Conservation (phyloP, 2,329 filamentous ascomycete species). For the Hymenoscyphus linearis region DNA sequence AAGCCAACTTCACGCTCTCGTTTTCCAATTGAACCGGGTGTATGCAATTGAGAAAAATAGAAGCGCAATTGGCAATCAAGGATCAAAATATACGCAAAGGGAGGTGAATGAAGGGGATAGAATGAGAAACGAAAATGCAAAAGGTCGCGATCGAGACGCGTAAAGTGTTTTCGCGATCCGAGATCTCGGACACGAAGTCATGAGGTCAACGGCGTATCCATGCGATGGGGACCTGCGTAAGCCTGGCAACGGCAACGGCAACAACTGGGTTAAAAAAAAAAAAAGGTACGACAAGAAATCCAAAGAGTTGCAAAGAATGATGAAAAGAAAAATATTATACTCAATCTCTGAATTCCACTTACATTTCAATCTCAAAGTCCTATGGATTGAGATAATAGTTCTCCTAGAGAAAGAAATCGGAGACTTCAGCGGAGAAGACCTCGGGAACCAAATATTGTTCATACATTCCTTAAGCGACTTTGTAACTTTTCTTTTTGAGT, state of each 20-base stretch:
- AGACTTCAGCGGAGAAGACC: too few species aligned
- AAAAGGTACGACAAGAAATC: neutral
- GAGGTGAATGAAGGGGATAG: neutral
- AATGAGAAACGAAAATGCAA: neutral
- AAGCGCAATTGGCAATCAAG: neutral
- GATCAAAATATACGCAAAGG: neutral
- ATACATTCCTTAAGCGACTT: too few species aligned
- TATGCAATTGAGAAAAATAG: neutral
- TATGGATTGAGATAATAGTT: too few species aligned
- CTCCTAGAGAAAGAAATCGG: too few species aligned
- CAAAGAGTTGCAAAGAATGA: neutral
- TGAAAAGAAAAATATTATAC: too few species aligned
- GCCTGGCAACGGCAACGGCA: neutral
- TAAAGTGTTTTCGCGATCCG: conserved; percentile 5
- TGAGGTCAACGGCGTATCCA: conserved; percentile 5
- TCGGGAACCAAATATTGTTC: too few species aligned
- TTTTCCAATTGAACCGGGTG: neutral
- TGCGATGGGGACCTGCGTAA: neutral
- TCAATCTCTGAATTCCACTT: too few species aligned
- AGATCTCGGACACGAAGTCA: conserved; percentile 5
- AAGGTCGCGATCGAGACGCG: conserved; percentile 1
- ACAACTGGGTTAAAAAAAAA: neutral
- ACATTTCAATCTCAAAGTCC: too few species aligned
- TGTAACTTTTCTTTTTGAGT: too few species aligned
- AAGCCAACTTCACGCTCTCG: neutral